These are phyloP conservation scores for Phanerodontia chrysosporium DNA, from an alignment of 768 basidiomycete species.

Conservation along the genomic window DNA sequence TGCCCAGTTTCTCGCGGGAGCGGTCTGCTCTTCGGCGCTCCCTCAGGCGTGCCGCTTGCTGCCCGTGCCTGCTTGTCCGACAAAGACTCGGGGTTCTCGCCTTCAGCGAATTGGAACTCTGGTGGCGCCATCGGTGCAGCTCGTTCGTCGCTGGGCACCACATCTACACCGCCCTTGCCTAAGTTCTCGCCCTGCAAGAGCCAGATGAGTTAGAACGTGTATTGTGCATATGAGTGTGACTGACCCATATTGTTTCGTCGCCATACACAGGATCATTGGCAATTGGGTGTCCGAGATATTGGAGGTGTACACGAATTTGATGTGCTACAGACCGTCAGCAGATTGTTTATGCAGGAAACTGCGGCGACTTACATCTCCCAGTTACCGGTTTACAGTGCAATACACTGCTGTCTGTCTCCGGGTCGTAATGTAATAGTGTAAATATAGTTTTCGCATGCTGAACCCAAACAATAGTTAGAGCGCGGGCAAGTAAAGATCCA, in stretches of 20 bases:
- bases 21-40: slow-evolving; percentile 28
- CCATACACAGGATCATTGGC: slow-evolving; percentile 95
- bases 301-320: slow-evolving; percentile 95
- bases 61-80: not conserved
- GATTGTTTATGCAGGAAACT: not conserved
- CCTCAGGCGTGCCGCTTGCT: not conserved
- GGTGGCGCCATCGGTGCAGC: slow-evolving; percentile 53
- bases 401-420: slow-evolving; percentile 76
- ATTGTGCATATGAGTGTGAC: too few relatives aligned
- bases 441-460: slow-evolving; percentile 90
- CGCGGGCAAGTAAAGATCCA: not conserved
- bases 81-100: slow-evolving; percentile 22
- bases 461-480: not conserved
- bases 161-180: slow-evolving; percentile 80
- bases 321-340: slow-evolving; percentile 57
- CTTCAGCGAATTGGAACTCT: slow-evolving; percentile 28
- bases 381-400: slow-evolving; percentile 86
- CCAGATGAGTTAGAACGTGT: too few relatives aligned
- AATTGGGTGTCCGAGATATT: slow-evolving; percentile 90
- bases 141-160: slow-evolving; percentile 62
- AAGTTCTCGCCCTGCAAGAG: slow-evolving; percentile 67
- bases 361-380: slow-evolving; percentile 74
- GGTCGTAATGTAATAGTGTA: slow-evolving; percentile 76
- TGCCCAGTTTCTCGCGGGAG: slow-evolving; percentile 83
- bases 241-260: slow-evolving; percentile 71